Percentiles rank a stretch among this genome's conserved stretches.
phyloP scores from a whole-genome alignment of 768 basidiomycete species.

The Termitomyces titanicus region DNA sequence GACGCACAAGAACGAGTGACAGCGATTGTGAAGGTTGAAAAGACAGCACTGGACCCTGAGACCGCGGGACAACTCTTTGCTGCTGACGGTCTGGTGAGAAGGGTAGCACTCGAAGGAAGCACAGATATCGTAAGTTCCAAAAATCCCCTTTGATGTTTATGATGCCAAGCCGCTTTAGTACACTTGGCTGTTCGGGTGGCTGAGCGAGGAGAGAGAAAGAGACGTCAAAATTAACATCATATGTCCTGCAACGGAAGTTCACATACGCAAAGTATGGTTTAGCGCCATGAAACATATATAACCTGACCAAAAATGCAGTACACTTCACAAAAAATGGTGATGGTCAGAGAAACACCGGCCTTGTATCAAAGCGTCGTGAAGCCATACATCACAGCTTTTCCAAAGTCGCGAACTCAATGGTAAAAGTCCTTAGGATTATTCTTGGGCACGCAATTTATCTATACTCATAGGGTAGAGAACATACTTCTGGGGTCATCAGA shows the following conservation, averaged over 20 bases:
- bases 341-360: constrained; percentile 83
- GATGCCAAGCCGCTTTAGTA: not conserved
- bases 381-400: constrained; percentile 78
- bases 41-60: constrained; percentile 57
- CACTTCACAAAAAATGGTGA: constrained; percentile 61
- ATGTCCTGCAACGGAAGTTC: constrained; percentile 85
- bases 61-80: constrained; percentile 35
- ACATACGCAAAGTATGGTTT: constrained; percentile 70
- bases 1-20: constrained; percentile 26
- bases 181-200: not conserved
- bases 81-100: constrained; percentile 33
- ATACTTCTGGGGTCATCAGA: constrained; percentile 79
- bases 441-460: not conserved
- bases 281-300: not conserved
- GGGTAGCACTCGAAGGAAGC: constrained; percentile 45
- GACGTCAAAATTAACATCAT: constrained; percentile 86
- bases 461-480: constrained; percentile 68
- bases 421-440: constrained; percentile 22
- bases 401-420: constrained; percentile 80
- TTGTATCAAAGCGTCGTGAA: constrained; percentile 67
- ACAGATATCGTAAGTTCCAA: constrained; percentile 62
- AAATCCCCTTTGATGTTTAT: not conserved
- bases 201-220: constrained; percentile 31
- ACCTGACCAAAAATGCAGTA: constrained; percentile 45
- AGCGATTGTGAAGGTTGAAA: constrained; percentile 77